Base-by-base conservation (phyloP, 129 eudicot genomes). In the Gnaphalium uliginosum region DNA sequence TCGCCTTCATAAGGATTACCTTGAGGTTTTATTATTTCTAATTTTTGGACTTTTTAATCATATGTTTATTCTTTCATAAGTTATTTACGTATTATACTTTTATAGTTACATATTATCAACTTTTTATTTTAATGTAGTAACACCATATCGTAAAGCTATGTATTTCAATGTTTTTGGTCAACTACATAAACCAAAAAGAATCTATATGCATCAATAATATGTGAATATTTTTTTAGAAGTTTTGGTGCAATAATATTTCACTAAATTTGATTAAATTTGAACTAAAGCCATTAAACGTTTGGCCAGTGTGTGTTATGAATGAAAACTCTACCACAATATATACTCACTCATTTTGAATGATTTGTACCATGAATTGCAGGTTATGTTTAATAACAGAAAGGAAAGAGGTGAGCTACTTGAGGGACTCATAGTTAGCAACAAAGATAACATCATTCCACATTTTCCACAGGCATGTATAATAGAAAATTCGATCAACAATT, bases 351-450 rank as follows among this genome's bases (percentile, higher is more conserved):
- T 61, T 61, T 11, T 7, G 33, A 22, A 61, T 61, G 66, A 61
- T 11, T 21, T 56, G 13, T 61, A 8, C 43, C 17, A 17, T 25
- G 67, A 53, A 69, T 41, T 43, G 48, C 50, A 92, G 97, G 97
- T 85, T 67, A 93, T 88, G 96, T 90, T 90, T 75, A 90, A 80
- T 89, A 90, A 93, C 67, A 78, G 97, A 83, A 88, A 90, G 74
- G 98, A 94, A 82, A 90, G 97, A 73, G 89, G 76, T 26, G 98
- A 94, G 69, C 81, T 94, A 35, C 87, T 94, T 6, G 92, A 94
- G 75, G 97, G 90, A 53, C 70, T 90, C 62, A 72, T 90, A 18
- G 90, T 90, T 61, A 91, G 91, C 86, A 86, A 84, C 85, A 90
- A 88, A 82, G 88, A 94, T 37, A 57, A 85, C 17, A 63, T 43